Evolutionary conservation across 1,284 basidiomycete genomes (phyloP).

Genomic region (Macrocystidia cucumis): DNA sequence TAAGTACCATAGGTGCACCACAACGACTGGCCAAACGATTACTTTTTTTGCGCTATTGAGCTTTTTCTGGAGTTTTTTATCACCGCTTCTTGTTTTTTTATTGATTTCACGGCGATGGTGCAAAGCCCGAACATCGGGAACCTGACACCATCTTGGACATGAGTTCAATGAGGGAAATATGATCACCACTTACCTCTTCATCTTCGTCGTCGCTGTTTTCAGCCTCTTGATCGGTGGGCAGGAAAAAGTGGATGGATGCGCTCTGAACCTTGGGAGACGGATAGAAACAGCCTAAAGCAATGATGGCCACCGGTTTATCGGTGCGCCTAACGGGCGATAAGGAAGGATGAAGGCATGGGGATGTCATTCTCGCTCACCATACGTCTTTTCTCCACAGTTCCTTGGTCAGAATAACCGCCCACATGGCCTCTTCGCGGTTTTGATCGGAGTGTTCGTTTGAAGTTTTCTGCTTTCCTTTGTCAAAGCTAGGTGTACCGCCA

Average conservation of each 20-base stretch:
- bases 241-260: conserved; percentile 96
- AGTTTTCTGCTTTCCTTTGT: conserved; percentile 69
- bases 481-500: conserved; percentile 70
- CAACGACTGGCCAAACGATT: conserved; percentile 5
- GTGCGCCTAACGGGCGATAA: conserved; percentile 46
- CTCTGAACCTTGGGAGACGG: conserved; percentile 93
- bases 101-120: conserved; percentile 84
- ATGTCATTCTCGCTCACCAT: conserved; percentile 50
- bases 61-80: conserved; percentile 71
- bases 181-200: conserved; percentile 41
- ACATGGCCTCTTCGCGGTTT: conserved; percentile 86
- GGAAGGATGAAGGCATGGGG: neutral
- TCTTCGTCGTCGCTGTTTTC: conserved; percentile 69
- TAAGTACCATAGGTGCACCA: conserved; percentile 8
- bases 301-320: conserved; percentile 93
- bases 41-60: conserved; percentile 69
- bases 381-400: conserved; percentile 94
- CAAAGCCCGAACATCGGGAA: conserved; percentile 61
- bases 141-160: conserved; percentile 26
- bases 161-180: conserved; percentile 3
- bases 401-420: conserved; percentile 93
- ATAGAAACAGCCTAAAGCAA: conserved; percentile 90
- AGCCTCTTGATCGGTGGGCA: conserved; percentile 73
- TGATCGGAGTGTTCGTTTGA: conserved; percentile 33
- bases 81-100: conserved; percentile 79